Percentiles rank a stretch among this genome's conserved stretches.
Evolutionary conservation across 139 green algal species (phyloP).

Genomic region (Coccomyxa sp.): DNA sequence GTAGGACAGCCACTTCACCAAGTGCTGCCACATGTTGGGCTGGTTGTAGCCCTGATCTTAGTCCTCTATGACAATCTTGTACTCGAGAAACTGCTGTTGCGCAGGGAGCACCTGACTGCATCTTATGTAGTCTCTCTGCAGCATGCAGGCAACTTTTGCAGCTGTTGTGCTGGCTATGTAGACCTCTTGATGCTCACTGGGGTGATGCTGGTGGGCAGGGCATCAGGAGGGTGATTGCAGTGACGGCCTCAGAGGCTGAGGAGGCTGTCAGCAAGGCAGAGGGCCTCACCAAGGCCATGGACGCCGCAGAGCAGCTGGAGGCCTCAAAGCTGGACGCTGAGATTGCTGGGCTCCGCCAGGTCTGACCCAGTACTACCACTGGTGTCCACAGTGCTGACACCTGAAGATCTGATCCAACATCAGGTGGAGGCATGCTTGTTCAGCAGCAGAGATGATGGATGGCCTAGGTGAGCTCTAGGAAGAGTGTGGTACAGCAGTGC

Average conservation of each 20-base stretch:
- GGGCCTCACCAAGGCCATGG: constrained; percentile 49
- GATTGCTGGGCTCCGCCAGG: constrained; percentile 52
- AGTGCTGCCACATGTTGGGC: too few species aligned
- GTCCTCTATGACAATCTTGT: too few species aligned
- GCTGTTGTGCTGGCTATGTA: background rate
- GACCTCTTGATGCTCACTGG: background rate
- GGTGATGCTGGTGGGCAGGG: constrained; percentile 10
- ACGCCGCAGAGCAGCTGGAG: constrained; percentile 26
- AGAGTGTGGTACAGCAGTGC: background rate
- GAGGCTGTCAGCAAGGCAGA: constrained; percentile 63
- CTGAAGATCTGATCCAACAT: too few species aligned
- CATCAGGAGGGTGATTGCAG: constrained; percentile 77
- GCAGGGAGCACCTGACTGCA: too few species aligned
- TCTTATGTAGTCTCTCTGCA: background rate
- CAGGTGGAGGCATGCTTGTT: too few species aligned
- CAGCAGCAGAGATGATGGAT: background rate
- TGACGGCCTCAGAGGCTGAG: constrained; percentile 73
- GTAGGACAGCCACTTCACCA: too few species aligned
- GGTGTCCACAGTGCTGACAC: too few species aligned
- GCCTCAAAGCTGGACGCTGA: constrained; percentile 37
- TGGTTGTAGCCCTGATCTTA: too few species aligned
- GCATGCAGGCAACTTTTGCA: background rate
- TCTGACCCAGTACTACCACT: constrained; percentile 11
- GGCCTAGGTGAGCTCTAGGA: background rate
- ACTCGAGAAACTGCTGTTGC: too few species aligned